Evolutionary conservation across 805 yeast genomes (phyloP).

Genomic region (Saccharomycopsis lassenensis): DNA sequence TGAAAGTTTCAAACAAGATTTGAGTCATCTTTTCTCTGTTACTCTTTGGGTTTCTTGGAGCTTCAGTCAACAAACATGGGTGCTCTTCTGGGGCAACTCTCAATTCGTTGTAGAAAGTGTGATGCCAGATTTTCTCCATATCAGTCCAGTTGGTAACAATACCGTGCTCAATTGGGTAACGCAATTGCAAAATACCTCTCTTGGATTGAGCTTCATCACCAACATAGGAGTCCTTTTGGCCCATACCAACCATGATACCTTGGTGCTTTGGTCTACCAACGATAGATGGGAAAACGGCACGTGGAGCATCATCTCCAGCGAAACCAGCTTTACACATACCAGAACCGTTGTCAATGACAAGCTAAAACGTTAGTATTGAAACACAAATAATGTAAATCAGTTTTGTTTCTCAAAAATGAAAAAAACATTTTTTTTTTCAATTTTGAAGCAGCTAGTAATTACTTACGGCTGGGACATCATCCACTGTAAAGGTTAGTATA

Average conservation of each 20-base stretch:
- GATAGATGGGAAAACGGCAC: constrained; percentile 99
- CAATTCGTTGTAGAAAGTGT: constrained; percentile 99
- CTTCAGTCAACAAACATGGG: constrained; percentile 98
- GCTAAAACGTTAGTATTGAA: constrained; percentile 11
- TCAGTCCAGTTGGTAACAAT: constrained; percentile 99
- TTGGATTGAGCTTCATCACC: constrained; percentile 99
- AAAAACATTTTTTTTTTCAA: neutral
- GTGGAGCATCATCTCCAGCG: constrained; percentile 99
- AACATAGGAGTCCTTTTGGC: constrained; percentile 98
- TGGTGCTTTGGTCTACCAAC: constrained; percentile 99
- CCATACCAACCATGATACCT: constrained; percentile 99
- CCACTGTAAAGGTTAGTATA: constrained; percentile 5
- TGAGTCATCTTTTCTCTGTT: constrained; percentile 99
- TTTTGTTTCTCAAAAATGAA: neutral
- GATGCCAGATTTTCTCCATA: constrained; percentile 99
- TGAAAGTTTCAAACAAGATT: constrained; percentile 97
- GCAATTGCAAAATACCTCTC: constrained; percentile 98
- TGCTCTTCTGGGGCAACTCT: constrained; percentile 99
- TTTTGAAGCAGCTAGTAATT: neutral
- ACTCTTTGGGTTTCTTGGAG: constrained; percentile 98
- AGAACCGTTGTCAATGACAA: constrained; percentile 97
- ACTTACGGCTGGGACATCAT: constrained; percentile 16
- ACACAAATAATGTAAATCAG: neutral
- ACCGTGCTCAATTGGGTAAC: constrained; percentile 99
- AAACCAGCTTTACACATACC: constrained; percentile 99